Percentiles rank a stretch among this genome's conserved stretches.
These are phyloP conservation scores for Marasmius tenuissimus DNA, from an alignment of 1,284 basidiomycete species.

Conservation along the genomic window DNA sequence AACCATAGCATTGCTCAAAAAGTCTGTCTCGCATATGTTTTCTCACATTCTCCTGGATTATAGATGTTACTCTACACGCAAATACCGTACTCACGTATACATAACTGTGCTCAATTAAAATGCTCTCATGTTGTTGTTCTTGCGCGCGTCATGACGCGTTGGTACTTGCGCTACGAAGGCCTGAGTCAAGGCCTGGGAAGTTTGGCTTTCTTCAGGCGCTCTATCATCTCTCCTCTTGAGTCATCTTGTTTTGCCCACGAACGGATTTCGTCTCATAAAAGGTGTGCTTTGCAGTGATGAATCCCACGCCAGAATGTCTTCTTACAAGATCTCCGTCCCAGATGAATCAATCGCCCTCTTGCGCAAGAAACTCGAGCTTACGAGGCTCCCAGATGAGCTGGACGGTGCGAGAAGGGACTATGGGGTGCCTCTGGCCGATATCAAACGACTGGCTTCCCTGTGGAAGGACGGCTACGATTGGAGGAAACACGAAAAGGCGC, in stretches of 20 bases:
- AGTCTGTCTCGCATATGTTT: not conserved
- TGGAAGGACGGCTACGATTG: constrained; percentile 51
- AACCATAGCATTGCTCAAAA: not conserved
- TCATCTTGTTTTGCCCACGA: too few relatives aligned
- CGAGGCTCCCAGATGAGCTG: constrained; percentile 47
- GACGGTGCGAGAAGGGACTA: constrained; percentile 45
- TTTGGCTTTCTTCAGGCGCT: too few relatives aligned
- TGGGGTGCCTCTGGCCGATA: constrained; percentile 46
- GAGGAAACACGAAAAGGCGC: constrained; percentile 38
- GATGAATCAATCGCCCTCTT: constrained; percentile 36
- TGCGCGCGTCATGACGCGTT: too few relatives aligned
- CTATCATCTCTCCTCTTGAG: too few relatives aligned
- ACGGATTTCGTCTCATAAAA: too few relatives aligned
- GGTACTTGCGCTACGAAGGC: too few relatives aligned
- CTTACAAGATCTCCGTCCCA: constrained; percentile 42
- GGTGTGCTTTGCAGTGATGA: too few relatives aligned
- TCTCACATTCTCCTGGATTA: not conserved
- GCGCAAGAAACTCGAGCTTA: constrained; percentile 38
- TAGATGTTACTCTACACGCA: not conserved
- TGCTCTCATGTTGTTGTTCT: too few relatives aligned
- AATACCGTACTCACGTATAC: not conserved
- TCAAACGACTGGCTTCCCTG: constrained; percentile 38
- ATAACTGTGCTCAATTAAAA: too few relatives aligned
- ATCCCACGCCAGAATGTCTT: not conserved
- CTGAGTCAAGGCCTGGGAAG: too few relatives aligned